Conservation (phyloP, 345 rosid species). For the Eucalyptus pumila region DNA sequence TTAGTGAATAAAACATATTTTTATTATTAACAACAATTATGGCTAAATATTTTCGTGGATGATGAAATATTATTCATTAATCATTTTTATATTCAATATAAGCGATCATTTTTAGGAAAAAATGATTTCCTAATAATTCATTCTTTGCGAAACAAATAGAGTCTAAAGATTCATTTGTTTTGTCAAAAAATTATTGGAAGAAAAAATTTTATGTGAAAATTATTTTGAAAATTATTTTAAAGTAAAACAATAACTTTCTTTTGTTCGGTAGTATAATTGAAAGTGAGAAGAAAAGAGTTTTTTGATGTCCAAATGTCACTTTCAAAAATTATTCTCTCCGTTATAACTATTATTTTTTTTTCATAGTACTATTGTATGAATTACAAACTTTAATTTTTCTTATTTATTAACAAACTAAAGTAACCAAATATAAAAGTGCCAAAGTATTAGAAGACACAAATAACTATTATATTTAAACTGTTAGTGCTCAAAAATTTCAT, state of each 20-base stretch:
- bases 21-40: too few species aligned
- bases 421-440: neutral
- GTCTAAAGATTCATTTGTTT: neutral
- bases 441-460: neutral
- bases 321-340: neutral
- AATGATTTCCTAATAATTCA: neutral
- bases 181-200: too few species aligned
- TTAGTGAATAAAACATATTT: neutral
- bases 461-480: too few species aligned
- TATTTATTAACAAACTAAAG: neutral
- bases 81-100: neutral
- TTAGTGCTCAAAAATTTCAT: neutral
- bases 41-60: too few species aligned
- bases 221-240: neutral
- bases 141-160: too few species aligned
- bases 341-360: too few species aligned
- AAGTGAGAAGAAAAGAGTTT: neutral
- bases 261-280: neutral
- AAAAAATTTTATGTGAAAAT: too few species aligned
- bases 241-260: neutral
- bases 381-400: neutral
- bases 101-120: too few species aligned
- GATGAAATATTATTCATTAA: neutral
- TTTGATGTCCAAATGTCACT: neutral
- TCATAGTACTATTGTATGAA: neutral